Percentiles rank a stretch among this genome's conserved stretches.
Evolutionary conservation across 2,329 filamentous ascomycete species (phyloP).

Genomic region (Talaromyces sp.): DNA sequence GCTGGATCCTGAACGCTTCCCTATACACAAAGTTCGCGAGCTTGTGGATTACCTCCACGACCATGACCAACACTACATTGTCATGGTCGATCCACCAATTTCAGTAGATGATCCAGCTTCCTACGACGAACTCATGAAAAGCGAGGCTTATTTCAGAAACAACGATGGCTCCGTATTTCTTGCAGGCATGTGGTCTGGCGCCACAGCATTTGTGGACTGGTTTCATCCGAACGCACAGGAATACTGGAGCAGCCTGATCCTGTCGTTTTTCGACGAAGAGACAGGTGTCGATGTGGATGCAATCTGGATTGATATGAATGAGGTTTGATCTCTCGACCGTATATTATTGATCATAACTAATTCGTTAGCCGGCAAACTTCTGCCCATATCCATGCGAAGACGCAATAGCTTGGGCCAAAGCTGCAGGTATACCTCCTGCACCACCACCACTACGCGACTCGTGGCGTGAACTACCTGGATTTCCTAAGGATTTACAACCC

Average conservation of each 20-base stretch:
- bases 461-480: constrained; percentile 63
- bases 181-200: constrained; percentile 75
- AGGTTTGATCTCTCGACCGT: constrained; percentile 27
- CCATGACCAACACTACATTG: constrained; percentile 63
- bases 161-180: constrained; percentile 52
- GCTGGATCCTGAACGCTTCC: constrained; percentile 36
- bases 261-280: constrained; percentile 57
- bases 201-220: constrained; percentile 71
- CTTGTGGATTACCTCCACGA: constrained; percentile 62
- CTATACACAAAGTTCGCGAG: constrained; percentile 52
- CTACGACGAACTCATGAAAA: constrained; percentile 12
- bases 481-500: constrained; percentile 63
- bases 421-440: constrained; percentile 48
- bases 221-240: constrained; percentile 58
- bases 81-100: constrained; percentile 66
- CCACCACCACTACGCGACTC: constrained; percentile 59
- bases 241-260: constrained; percentile 68
- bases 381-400: constrained; percentile 54
- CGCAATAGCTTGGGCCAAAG: constrained; percentile 47
- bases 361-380: constrained; percentile 37
- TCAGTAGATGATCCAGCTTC: constrained; percentile 50
- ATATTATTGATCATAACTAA: background rate
- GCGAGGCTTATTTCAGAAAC: constrained; percentile 48
- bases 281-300: constrained; percentile 70
- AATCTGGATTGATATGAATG: constrained; percentile 70